These are phyloP conservation scores for Camellia oleifera DNA, from an alignment of 179 eudicot species.

Conservation along the genomic window DNA sequence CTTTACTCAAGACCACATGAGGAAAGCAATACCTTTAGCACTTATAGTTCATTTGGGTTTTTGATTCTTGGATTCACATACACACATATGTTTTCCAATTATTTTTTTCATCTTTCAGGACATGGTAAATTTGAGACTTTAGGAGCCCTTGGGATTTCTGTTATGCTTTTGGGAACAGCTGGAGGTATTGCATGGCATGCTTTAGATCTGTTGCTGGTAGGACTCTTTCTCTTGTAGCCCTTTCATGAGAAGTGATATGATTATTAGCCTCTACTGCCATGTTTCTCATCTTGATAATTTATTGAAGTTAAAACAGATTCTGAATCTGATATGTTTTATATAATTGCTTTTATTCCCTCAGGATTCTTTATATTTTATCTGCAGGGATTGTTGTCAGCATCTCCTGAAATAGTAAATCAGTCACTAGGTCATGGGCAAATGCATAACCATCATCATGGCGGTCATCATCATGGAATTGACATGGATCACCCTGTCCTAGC, in stretches of 20 bases:
- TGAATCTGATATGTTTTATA: conserved; percentile 1
- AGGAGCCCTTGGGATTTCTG: conserved; percentile 91
- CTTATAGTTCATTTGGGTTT: neutral
- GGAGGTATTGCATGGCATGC: conserved; percentile 99
- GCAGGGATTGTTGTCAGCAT: conserved; percentile 54
- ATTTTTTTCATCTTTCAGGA: conserved; percentile 44
- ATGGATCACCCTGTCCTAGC: conserved; percentile 91
- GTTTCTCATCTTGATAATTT: neutral
- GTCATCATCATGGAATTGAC: conserved; percentile 75
- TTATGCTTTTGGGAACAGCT: conserved; percentile 82
- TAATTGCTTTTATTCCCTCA: neutral
- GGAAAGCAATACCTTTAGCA: neutral
- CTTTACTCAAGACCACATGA: too few relatives aligned
- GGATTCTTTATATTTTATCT: conserved; percentile 14
- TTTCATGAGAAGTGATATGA: neutral
- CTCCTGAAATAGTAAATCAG: conserved; percentile 61
- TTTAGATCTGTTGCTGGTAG: conserved; percentile 73
- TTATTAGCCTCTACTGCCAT: neutral
- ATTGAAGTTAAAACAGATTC: neutral
- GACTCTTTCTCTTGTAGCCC: conserved; percentile 5
- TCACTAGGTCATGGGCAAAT: conserved; percentile 45
- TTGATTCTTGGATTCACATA: conserved; percentile 1
- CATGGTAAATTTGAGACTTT: conserved; percentile 97
- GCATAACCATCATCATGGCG: conserved; percentile 51
- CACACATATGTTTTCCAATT: neutral